These are phyloP conservation scores for Chaetomium olivaceum DNA, from an alignment of 2,329 filamentous ascomycete species.

Conservation along the genomic window DNA sequence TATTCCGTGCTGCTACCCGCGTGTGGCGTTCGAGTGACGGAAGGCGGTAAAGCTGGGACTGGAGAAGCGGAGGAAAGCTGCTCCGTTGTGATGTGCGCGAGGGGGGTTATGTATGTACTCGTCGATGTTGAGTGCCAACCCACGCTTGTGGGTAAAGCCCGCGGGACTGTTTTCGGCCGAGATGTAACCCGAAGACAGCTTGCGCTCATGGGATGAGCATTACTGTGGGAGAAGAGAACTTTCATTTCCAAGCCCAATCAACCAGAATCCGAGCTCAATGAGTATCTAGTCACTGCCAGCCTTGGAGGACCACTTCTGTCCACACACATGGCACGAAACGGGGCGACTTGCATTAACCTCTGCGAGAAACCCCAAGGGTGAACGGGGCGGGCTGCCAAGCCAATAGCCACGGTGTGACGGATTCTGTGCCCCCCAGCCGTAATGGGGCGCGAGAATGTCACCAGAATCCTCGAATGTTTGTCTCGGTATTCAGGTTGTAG, in stretches of 20 bases:
- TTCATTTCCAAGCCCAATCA: not conserved
- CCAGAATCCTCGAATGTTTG: not conserved
- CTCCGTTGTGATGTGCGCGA: not conserved
- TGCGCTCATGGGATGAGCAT: not conserved
- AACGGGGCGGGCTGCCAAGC: slow-evolving; percentile 12
- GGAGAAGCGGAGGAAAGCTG: not conserved
- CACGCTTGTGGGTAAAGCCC: not conserved
- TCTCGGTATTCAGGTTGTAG: not conserved
- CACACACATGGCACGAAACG: slow-evolving; percentile 15
- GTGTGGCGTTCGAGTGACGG: slow-evolving; percentile 3
- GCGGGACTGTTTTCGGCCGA: not conserved
- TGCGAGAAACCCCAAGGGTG: not conserved
- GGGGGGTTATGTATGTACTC: not conserved
- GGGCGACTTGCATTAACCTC: not conserved
- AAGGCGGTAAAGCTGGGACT: not conserved
- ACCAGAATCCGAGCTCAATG: not conserved
- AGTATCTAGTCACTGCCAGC: not conserved
- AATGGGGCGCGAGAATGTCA: not conserved
- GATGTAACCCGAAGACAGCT: not conserved
- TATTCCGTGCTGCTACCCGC: slow-evolving; percentile 28
- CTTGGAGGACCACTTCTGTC: not conserved
- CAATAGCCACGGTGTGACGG: slow-evolving; percentile 19
- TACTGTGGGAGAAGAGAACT: not conserved
- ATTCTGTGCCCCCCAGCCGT: not conserved
- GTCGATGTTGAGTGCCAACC: not conserved